Percentiles rank a stretch among this genome's conserved stretches.
phyloP scores from a whole-genome alignment of 1,284 basidiomycete species.

The Cryptococcus sp. region DNA sequence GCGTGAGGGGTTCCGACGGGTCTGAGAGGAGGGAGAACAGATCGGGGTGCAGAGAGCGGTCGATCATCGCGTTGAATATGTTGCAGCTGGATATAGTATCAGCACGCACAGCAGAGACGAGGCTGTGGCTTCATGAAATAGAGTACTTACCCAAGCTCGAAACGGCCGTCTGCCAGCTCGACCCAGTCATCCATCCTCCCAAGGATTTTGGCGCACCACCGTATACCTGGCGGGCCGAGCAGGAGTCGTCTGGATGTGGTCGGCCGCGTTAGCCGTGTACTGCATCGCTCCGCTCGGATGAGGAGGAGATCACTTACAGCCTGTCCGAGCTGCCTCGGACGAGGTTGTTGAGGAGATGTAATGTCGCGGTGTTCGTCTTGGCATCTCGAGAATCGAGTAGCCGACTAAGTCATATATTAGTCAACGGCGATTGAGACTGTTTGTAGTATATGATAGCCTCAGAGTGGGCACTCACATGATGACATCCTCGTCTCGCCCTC shows the following conservation, averaged over 20 bases:
- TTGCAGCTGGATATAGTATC: constrained; percentile 47
- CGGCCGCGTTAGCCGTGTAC: constrained; percentile 3
- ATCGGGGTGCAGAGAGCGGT: constrained; percentile 44
- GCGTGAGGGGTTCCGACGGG: constrained; percentile 69
- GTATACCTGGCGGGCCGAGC: constrained; percentile 23
- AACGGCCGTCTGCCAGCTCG: constrained; percentile 68
- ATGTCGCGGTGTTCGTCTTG: constrained; percentile 63
- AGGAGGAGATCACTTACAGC: constrained; percentile 58
- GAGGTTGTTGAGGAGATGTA: constrained; percentile 74
- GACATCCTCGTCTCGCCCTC: constrained; percentile 56
- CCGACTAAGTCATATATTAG: constrained; percentile 59
- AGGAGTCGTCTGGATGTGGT: constrained; percentile 15
- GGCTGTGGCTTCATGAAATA: background rate
- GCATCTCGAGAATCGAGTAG: constrained; percentile 68
- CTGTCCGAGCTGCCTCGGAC: constrained; percentile 61
- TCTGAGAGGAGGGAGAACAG: constrained; percentile 45
- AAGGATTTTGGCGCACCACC: constrained; percentile 56
- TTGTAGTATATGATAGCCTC: too few relatives aligned
- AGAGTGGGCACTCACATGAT: constrained; percentile 64
- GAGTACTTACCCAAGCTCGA: constrained; percentile 67
- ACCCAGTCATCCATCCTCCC: constrained; percentile 63
- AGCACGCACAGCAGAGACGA: background rate
- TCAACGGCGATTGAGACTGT: too few relatives aligned
- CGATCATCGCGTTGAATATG: constrained; percentile 55
- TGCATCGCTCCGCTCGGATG: background rate